Evolutionary conservation across 2,329 filamentous ascomycete species (phyloP).

Genomic region (Catunica adiposa): DNA sequence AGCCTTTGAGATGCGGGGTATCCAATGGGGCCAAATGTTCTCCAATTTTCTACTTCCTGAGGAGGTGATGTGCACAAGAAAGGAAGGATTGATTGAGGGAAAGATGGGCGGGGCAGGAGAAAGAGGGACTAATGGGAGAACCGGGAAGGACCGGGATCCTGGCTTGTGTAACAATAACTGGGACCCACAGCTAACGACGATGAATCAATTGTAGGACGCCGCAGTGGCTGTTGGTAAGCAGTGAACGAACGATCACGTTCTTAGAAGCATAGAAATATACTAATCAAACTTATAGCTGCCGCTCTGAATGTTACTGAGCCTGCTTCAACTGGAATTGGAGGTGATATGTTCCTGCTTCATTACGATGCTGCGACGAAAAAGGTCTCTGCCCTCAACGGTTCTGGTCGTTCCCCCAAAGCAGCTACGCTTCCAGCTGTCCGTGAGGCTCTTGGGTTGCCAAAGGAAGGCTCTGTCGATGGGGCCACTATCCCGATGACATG

Average conservation of each 20-base stretch:
- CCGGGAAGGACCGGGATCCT: background rate
- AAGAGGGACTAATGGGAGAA: too few relatives aligned
- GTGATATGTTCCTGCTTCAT: constrained; percentile 92
- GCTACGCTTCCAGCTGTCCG: constrained; percentile 55
- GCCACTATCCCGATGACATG: constrained; percentile 53
- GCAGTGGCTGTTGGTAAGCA: constrained; percentile 69
- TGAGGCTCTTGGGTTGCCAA: constrained; percentile 47
- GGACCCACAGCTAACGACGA: too few relatives aligned
- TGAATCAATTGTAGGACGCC: constrained; percentile 51
- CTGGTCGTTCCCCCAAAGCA: constrained; percentile 61
- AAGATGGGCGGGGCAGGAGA: too few relatives aligned
- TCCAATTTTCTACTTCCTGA: too few relatives aligned
- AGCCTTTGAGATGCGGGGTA: too few relatives aligned
- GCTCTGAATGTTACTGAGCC: constrained; percentile 89
- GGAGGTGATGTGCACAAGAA: too few relatives aligned
- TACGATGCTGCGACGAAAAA: constrained; percentile 71
- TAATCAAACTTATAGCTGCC: constrained; percentile 42
- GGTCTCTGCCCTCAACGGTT: constrained; percentile 79
- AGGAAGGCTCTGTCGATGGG: constrained; percentile 28
- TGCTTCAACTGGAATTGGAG: constrained; percentile 82
- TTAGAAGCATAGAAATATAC: background rate
- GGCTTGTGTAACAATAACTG: background rate
- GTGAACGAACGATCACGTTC: too few relatives aligned
- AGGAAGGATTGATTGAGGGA: too few relatives aligned
- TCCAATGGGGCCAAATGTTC: too few relatives aligned